Conservation (phyloP, 495 filamentous ascomycete species). For the Aspergillus sclerotiicarbonarius region DNA sequence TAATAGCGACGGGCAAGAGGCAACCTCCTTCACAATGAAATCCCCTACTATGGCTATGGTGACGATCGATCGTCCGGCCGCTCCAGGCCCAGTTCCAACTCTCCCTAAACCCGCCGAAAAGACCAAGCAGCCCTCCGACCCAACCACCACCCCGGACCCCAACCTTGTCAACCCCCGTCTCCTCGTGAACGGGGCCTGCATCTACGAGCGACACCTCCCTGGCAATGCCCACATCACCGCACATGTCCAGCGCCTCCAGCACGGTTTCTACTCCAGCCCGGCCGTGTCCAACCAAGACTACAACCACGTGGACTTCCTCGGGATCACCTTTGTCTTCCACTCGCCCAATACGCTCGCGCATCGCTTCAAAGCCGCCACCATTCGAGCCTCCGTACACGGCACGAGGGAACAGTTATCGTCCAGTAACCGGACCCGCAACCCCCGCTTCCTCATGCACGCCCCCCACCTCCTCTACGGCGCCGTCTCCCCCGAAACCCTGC, state of each 20-base stretch:
- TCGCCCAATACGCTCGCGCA: slow-evolving; percentile 38
- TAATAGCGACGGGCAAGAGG: not conserved
- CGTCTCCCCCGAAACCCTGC: slow-evolving; percentile 50
- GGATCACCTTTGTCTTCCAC: slow-evolving; percentile 50
- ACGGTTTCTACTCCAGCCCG: slow-evolving; percentile 45
- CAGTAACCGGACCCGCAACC: slow-evolving; percentile 24
- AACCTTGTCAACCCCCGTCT: slow-evolving; percentile 45
- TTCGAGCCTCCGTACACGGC: slow-evolving; percentile 36
- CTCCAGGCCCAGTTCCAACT: not conserved
- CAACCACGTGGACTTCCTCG: slow-evolving; percentile 52
- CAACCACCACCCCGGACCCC: slow-evolving; percentile 28
- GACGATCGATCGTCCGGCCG: slow-evolving; percentile 11
- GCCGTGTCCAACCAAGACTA: slow-evolving; percentile 40
- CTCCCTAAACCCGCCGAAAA: not conserved
- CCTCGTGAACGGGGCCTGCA: slow-evolving; percentile 43
- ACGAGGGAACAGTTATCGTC: slow-evolving; percentile 13
- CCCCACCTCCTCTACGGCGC: slow-evolving; percentile 52
- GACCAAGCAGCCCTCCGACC: slow-evolving; percentile 4
- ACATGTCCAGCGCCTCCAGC: slow-evolving; percentile 50
- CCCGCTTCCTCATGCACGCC: slow-evolving; percentile 50
- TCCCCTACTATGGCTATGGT: slow-evolving; percentile 11
- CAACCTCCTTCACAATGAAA: not conserved
- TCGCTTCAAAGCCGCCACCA: slow-evolving; percentile 49
- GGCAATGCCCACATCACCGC: slow-evolving; percentile 52
- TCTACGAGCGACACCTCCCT: slow-evolving; percentile 51